phyloP scores from a whole-genome alignment of 2,329 filamentous ascomycete species.

The Penicillium occitanis region DNA sequence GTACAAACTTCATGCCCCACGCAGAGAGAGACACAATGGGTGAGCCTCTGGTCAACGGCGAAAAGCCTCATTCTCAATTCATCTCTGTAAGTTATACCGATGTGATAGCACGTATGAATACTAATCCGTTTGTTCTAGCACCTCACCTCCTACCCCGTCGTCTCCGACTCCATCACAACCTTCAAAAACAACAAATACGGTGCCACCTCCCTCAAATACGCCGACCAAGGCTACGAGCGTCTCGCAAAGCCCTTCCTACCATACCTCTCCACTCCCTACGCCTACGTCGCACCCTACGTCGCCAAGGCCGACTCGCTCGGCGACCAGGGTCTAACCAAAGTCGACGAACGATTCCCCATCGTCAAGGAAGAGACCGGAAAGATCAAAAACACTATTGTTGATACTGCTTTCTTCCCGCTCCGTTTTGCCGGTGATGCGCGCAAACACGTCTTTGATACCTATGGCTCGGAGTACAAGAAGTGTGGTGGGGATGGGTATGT shows the following conservation, averaged over 20 bases:
- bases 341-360: constrained; percentile 70
- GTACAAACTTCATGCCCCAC: constrained; percentile 48
- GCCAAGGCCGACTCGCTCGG: constrained; percentile 75
- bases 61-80: constrained; percentile 51
- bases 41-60: constrained; percentile 52
- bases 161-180: constrained; percentile 73
- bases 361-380: constrained; percentile 74
- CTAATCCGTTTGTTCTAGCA: too few species aligned
- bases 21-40: constrained; percentile 49
- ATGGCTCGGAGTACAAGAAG: constrained; percentile 49
- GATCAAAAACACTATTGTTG: constrained; percentile 64
- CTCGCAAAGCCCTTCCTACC: constrained; percentile 77
- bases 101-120: too few species aligned
- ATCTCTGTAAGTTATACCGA: constrained; percentile 33
- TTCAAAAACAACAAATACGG: constrained; percentile 82
- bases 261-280: constrained; percentile 75
- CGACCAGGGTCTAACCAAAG: constrained; percentile 66
- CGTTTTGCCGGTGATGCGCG: constrained; percentile 61
- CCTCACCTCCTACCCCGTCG: constrained; percentile 77
- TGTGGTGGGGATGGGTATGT: constrained; percentile 59
- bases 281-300: constrained; percentile 81
- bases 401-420: constrained; percentile 62
- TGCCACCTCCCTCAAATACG: constrained; percentile 75
- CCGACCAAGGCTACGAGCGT: constrained; percentile 71
- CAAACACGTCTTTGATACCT: constrained; percentile 45